phyloP scores from a whole-genome alignment of 2,329 filamentous ascomycete species.

The Botrytis paeoniae region DNA sequence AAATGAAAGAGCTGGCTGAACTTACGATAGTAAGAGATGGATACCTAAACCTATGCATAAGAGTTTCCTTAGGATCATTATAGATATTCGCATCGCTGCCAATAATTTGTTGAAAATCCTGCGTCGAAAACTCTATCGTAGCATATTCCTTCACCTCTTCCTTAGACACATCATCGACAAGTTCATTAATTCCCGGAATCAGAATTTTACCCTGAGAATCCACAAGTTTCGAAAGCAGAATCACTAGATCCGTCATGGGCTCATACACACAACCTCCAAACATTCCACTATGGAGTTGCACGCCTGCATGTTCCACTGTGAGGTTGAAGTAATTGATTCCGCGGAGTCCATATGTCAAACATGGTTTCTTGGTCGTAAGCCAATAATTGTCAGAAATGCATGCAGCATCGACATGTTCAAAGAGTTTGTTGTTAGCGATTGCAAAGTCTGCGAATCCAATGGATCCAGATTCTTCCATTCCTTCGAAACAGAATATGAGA shows the following conservation, averaged over 20 bases:
- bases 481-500: conserved; percentile 17
- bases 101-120: conserved; percentile 5
- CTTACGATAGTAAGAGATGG: not conserved
- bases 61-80: not conserved
- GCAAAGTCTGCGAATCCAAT: not conserved
- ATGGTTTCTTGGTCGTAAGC: conserved; percentile 12
- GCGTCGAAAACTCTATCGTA: conserved; percentile 5
- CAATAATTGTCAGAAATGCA: conserved; percentile 18
- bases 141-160: not conserved
- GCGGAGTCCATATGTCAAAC: conserved; percentile 8
- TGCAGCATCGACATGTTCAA: not conserved
- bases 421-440: not conserved
- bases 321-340: conserved; percentile 15
- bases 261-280: conserved; percentile 12
- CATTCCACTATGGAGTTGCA: conserved; percentile 9
- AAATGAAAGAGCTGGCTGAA: not conserved
- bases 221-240: conserved; percentile 7
- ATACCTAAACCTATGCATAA: conserved; percentile 12
- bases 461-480: conserved; percentile 16
- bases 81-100: conserved; percentile 1
- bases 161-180: not conserved
- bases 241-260: conserved; percentile 9
- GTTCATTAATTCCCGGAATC: conserved; percentile 5
- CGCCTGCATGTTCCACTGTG: not conserved
- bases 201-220: conserved; percentile 1